A percentile compares a stretch with the other conserved stretches of the same genome.
Conservation (phyloP, 306 rosid species). For the Pyrus communis region DNA sequence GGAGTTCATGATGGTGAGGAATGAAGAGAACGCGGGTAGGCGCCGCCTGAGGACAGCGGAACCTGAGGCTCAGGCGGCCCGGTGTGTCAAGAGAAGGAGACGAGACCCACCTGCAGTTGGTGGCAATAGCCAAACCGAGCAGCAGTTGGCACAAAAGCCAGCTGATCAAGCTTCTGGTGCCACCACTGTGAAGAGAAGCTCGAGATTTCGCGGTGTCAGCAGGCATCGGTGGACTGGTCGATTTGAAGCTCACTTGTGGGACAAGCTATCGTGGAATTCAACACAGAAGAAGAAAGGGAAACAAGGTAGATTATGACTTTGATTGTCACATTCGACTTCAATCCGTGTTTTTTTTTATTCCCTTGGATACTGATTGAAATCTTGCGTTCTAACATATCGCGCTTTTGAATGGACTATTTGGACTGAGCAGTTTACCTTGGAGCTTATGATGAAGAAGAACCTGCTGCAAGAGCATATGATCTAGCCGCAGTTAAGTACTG, state of each 20-base stretch:
- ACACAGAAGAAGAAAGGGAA: conserved; percentile 93
- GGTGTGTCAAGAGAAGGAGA: conserved; percentile 43
- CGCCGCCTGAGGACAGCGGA: conserved; percentile 21
- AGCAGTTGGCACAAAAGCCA: conserved; percentile 7
- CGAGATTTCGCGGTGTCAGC: conserved; percentile 81
- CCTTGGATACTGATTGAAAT: background rate
- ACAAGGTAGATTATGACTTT: conserved; percentile 26
- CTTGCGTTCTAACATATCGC: background rate
- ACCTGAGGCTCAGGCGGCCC: conserved; percentile 16
- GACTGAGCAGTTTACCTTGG: conserved; percentile 44
- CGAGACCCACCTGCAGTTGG: conserved; percentile 23
- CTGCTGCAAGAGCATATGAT: conserved; percentile 93
- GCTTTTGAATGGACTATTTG: background rate
- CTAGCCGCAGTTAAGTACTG: conserved; percentile 87
- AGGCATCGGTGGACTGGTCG: conserved; percentile 91
- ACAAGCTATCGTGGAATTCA: conserved; percentile 82
- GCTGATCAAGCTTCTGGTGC: conserved; percentile 32
- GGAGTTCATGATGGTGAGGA: conserved; percentile 34
- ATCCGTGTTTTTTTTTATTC: background rate
- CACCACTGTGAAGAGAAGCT: conserved; percentile 67
- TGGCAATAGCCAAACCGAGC: conserved; percentile 16
- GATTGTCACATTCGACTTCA: background rate
- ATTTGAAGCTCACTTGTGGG: conserved; percentile 95
- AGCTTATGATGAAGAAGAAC: conserved; percentile 92
- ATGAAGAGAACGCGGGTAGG: conserved; percentile 27